phyloP scores from a whole-genome alignment of 345 rosid species.

The Theobroma cacao region DNA sequence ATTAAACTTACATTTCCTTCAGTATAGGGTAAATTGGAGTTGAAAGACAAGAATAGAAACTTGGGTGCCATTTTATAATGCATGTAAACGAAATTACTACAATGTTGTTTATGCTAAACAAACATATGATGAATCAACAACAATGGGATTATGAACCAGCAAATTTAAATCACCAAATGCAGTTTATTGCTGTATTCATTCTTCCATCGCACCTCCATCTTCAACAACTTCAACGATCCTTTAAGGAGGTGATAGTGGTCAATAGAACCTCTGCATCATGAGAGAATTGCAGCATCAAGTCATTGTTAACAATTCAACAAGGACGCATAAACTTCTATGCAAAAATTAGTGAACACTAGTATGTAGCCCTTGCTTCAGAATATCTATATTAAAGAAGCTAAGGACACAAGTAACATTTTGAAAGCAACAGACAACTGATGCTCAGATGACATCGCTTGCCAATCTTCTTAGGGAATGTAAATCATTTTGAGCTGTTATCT shows the following conservation, averaged over 20 bases:
- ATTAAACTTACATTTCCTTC: background rate
- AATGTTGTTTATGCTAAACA: background rate
- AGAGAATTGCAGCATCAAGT: background rate
- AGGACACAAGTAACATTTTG: background rate
- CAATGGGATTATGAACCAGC: background rate
- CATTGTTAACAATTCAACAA: background rate
- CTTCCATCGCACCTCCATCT: slow-evolving; percentile 22
- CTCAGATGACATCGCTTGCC: slow-evolving; percentile 35
- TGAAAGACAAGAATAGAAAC: background rate
- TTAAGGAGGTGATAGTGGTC: slow-evolving; percentile 5
- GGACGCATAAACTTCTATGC: background rate
- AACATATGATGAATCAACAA: background rate
- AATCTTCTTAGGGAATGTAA: slow-evolving; percentile 60
- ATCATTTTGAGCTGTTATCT: slow-evolving; percentile 46
- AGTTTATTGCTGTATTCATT: background rate
- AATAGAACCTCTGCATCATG: slow-evolving; percentile 20
- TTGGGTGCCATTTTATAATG: background rate
- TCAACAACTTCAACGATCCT: slow-evolving; percentile 1
- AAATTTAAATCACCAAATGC: background rate
- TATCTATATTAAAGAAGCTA: background rate
- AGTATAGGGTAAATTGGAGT: background rate
- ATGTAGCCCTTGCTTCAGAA: background rate
- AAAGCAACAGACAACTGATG: background rate
- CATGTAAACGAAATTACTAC: background rate
- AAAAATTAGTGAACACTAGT: background rate